Evolutionary conservation across 345 rosid species (phyloP).

Genomic region (Cardamine occulta): DNA sequence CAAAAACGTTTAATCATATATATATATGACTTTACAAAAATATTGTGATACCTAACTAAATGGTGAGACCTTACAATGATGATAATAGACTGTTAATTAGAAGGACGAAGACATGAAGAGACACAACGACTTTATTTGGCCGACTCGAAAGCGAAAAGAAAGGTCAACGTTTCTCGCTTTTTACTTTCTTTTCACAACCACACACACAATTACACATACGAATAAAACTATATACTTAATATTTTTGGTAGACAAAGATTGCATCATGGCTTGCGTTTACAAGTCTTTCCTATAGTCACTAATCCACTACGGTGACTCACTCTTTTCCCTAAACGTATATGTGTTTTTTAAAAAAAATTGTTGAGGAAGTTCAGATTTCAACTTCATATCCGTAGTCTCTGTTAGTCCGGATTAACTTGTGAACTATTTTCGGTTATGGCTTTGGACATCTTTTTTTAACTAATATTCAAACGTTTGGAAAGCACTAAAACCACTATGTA

Average conservation of each 20-base stretch:
- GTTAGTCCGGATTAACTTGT: not conserved
- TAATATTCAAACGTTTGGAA: not conserved
- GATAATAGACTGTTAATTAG: constrained; percentile 28
- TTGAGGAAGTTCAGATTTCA: not conserved
- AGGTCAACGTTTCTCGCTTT: constrained; percentile 34
- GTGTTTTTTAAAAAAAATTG: not conserved
- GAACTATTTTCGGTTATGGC: not conserved
- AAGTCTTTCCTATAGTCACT: constrained; percentile 32
- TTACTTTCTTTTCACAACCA: constrained; percentile 34
- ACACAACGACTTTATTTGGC: constrained; percentile 45
- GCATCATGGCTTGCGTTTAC: constrained; percentile 44
- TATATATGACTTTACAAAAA: not conserved
- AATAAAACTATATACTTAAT: constrained; percentile 1
- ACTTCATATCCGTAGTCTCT: not conserved
- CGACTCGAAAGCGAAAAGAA: constrained; percentile 38
- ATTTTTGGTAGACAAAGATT: constrained; percentile 18
- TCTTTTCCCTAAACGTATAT: constrained; percentile 7
- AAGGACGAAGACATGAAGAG: constrained; percentile 42
- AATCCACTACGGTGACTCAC: constrained; percentile 28
- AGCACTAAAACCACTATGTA: not conserved
- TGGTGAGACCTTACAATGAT: constrained; percentile 35
- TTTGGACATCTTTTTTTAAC: not conserved
- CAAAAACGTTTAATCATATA: not conserved
- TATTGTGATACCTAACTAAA: constrained; percentile 27
- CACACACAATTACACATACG: constrained; percentile 10